Conservation (phyloP, 2,329 filamentous ascomycete genomes). For the Ceratocystiopsis minuta region DNA sequence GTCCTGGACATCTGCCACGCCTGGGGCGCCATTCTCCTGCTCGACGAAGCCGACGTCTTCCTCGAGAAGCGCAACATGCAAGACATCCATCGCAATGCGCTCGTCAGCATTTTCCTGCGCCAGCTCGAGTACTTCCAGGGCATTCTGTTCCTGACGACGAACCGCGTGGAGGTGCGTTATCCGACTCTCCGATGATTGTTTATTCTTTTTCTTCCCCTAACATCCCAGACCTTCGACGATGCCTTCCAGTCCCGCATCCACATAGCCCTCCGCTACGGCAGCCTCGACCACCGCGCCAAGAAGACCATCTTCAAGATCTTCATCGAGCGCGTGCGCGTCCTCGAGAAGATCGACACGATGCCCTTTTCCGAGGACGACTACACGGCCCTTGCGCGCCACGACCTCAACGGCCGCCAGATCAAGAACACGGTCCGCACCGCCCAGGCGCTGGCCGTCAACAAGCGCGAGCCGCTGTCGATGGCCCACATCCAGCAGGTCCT, state of each 20-base stretch:
- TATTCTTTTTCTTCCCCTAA: neutral
- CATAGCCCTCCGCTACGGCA: conserved; percentile 65
- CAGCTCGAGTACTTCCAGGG: conserved; percentile 85
- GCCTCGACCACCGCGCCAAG: conserved; percentile 53
- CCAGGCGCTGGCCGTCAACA: conserved; percentile 64
- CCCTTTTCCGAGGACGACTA: conserved; percentile 50
- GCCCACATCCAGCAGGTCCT: conserved; percentile 64
- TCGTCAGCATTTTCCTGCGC: conserved; percentile 62
- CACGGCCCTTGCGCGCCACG: conserved; percentile 45
- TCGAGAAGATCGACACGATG: conserved; percentile 42
- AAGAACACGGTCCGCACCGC: conserved; percentile 77
- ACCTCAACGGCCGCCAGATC: conserved; percentile 50
- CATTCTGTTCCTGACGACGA: conserved; percentile 78
- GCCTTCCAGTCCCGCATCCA: conserved; percentile 82
- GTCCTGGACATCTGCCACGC: conserved; percentile 28
- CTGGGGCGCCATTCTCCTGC: conserved; percentile 32
- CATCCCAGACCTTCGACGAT: conserved; percentile 49
- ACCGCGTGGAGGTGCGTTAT: conserved; percentile 47
- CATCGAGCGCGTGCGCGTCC: conserved; percentile 49
- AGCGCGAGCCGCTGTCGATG: conserved; percentile 54
- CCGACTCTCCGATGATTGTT: neutral
- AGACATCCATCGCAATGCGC: conserved; percentile 29
- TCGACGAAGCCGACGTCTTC: conserved; percentile 37
- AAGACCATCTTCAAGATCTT: conserved; percentile 73
- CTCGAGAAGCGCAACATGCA: conserved; percentile 26